These are phyloP conservation scores for Termitomyces sp. DNA, from an alignment of 768 basidiomycete genomes.

Conservation along the genomic window DNA sequence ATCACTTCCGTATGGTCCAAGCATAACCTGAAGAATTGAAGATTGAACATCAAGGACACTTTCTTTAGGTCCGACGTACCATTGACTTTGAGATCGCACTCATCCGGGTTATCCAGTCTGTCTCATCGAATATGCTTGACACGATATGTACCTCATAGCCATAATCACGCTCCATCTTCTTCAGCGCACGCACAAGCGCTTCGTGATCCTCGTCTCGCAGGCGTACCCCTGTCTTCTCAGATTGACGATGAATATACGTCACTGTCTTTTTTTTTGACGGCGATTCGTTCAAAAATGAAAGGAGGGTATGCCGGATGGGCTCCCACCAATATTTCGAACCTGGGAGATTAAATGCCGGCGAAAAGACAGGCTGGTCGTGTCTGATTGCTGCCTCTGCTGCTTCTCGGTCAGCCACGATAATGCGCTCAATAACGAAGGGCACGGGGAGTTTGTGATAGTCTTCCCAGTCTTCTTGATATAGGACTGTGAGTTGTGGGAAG, in stretches of 20 bases:
- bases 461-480: constrained; percentile 72
- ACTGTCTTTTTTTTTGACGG: constrained; percentile 37
- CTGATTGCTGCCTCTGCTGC: constrained; percentile 39
- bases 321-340: constrained; percentile 65
- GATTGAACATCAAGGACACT: constrained; percentile 7
- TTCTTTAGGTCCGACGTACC: constrained; percentile 31
- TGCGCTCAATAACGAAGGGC: constrained; percentile 70
- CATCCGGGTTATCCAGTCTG: constrained; percentile 59
- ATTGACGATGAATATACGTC: constrained; percentile 65
- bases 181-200: constrained; percentile 52
- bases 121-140: constrained; percentile 38
- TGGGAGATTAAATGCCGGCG: constrained; percentile 38
- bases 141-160: constrained; percentile 55
- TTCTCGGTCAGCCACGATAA: constrained; percentile 73
- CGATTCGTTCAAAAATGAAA: constrained; percentile 33
- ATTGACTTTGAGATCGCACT: constrained; percentile 61
- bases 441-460: constrained; percentile 64
- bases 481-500: constrained; percentile 62
- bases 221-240: constrained; percentile 41
- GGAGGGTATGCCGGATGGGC: constrained; percentile 40
- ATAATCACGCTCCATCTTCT: constrained; percentile 40
- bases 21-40: constrained; percentile 37
- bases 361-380: constrained; percentile 33
- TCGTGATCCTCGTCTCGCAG: constrained; percentile 52
- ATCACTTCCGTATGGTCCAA: constrained; percentile 55